Conservation (phyloP, 495 filamentous ascomycete genomes). For the Pseudotulostoma volvatum region DNA sequence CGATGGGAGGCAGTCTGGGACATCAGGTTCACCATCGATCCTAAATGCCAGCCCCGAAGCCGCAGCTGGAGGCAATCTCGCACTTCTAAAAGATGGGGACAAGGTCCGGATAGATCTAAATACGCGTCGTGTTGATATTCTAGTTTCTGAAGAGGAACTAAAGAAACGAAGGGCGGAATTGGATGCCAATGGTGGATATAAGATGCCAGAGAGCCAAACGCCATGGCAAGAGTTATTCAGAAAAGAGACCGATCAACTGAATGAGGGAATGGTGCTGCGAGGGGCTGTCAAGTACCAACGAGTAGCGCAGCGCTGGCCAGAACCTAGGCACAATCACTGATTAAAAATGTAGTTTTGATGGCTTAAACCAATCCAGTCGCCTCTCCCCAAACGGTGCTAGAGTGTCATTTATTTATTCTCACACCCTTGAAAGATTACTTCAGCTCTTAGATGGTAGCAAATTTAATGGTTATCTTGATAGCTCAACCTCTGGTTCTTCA, state of each 20-base stretch:
- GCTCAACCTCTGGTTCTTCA: too few relatives aligned
- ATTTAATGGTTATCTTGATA: too few relatives aligned
- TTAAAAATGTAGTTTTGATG: not conserved
- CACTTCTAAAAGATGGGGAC: constrained; percentile 36
- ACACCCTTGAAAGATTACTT: too few relatives aligned
- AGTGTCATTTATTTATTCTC: too few relatives aligned
- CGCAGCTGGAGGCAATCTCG: constrained; percentile 42
- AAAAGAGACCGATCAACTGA: constrained; percentile 32
- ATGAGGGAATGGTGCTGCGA: constrained; percentile 36
- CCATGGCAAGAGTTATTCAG: constrained; percentile 38
- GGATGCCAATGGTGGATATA: constrained; percentile 19
- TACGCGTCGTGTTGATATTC: constrained; percentile 35
- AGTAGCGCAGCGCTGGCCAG: constrained; percentile 28
- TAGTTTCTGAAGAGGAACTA: constrained; percentile 45
- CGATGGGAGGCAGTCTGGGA: constrained; percentile 39
- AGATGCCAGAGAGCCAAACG: constrained; percentile 23
- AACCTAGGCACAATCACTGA: constrained; percentile 37
- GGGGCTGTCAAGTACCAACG: constrained; percentile 35
- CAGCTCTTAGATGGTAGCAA: too few relatives aligned
- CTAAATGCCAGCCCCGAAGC: constrained; percentile 42
- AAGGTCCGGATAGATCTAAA: constrained; percentile 38
- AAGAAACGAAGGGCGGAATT: constrained; percentile 39
- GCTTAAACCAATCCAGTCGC: too few relatives aligned
- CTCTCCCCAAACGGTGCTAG: too few relatives aligned
- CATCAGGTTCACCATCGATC: constrained; percentile 38